Conservation (phyloP, 2,329 filamentous ascomycete genomes). For the Alternaria gaisen region DNA sequence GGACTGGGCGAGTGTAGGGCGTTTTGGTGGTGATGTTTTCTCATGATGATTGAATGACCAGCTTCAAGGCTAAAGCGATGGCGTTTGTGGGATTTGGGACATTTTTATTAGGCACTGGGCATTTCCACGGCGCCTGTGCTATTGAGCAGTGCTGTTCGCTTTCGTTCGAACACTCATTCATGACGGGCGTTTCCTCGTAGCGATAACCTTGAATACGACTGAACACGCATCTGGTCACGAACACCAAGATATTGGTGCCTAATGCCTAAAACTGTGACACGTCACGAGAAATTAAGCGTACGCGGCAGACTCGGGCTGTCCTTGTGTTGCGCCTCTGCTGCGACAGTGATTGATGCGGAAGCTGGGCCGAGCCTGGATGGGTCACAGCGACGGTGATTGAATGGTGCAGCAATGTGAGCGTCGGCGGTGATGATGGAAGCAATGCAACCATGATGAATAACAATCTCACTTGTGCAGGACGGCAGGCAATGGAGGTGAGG, state of each 20-base stretch:
- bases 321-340: slow-evolving; percentile 1
- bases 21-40: slow-evolving; percentile 57
- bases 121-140: slow-evolving; percentile 43
- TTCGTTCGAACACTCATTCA: slow-evolving; percentile 38
- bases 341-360: slow-evolving; percentile 10
- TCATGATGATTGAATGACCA: slow-evolving; percentile 33
- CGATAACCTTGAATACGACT: slow-evolving; percentile 25
- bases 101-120: slow-evolving; percentile 41
- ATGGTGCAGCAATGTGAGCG: background rate
- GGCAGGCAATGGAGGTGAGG: background rate
- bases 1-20: slow-evolving; percentile 60
- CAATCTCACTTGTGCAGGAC: background rate
- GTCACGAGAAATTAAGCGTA: slow-evolving; percentile 24
- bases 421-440: background rate
- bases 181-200: slow-evolving; percentile 26
- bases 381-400: background rate
- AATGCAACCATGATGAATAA: background rate
- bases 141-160: slow-evolving; percentile 17
- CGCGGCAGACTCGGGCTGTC: slow-evolving; percentile 13
- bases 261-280: slow-evolving; percentile 30
- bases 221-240: slow-evolving; percentile 25
- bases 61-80: slow-evolving; percentile 34
- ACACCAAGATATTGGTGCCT: slow-evolving; percentile 18
- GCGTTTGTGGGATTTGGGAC: slow-evolving; percentile 39
- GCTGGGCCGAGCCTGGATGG: slow-evolving; percentile 7